A percentile compares a stretch with the other conserved stretches of the same genome.
Evolutionary conservation across 306 rosid genomes (phyloP).

Genomic region (Vicia sativa): DNA sequence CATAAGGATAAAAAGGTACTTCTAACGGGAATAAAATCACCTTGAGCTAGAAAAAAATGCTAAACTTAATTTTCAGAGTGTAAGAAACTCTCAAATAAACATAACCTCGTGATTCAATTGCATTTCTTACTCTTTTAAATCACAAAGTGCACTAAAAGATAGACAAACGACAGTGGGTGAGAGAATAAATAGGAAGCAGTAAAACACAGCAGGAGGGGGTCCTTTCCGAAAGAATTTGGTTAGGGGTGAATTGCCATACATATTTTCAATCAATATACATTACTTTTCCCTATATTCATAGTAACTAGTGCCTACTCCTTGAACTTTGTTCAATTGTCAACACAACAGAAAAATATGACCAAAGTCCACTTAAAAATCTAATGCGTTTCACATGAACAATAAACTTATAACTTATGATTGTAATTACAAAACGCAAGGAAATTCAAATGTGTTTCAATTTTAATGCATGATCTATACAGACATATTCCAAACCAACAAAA

Average conservation of each 20-base stretch:
- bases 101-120: neutral
- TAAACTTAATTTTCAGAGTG: neutral
- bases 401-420: constrained; percentile 3
- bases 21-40: neutral
- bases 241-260: neutral
- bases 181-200: neutral
- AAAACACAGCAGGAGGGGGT: constrained; percentile 8
- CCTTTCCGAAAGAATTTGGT: neutral
- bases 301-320: constrained; percentile 14
- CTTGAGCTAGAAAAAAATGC: neutral
- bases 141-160: neutral
- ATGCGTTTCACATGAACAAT: neutral
- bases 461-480: neutral
- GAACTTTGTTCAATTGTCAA: constrained; percentile 11
- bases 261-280: neutral
- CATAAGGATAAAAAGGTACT: neutral
- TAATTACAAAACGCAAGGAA: constrained; percentile 11
- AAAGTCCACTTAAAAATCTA: constrained; percentile 5
- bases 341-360: constrained; percentile 23
- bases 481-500: neutral
- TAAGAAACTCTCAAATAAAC: neutral
- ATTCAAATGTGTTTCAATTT: neutral
- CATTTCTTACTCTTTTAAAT: constrained; percentile 24
- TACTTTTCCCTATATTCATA: neutral
- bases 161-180: neutral